Percentiles rank a stretch among this genome's conserved stretches.
Evolutionary conservation across 192 early-diverging fungal species (phyloP).

Genomic region (Linnemannia elongata): DNA sequence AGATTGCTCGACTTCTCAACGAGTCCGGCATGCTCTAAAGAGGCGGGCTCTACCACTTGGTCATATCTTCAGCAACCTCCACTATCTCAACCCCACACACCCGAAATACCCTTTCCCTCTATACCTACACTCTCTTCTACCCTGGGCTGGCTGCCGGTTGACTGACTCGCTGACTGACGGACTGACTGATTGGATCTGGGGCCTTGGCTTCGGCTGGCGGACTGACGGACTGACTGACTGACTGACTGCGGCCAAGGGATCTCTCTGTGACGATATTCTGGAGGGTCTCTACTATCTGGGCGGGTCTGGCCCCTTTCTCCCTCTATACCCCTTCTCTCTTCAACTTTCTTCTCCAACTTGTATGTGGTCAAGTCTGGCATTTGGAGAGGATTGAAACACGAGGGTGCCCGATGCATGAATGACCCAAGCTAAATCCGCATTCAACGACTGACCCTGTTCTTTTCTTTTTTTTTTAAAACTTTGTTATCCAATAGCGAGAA

Average conservation of each 20-base stretch:
- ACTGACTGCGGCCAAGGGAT: neutral
- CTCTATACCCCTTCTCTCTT: neutral
- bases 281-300: neutral
- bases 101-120: neutral
- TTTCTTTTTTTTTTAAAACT: neutral
- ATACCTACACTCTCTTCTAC: neutral
- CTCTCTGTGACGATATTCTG: neutral
- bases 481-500: constrained; percentile 27
- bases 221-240: neutral
- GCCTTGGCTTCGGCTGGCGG: neutral
- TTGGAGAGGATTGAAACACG: neutral
- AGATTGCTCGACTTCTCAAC: constrained; percentile 77
- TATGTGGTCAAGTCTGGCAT: constrained; percentile 2
- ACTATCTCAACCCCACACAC: neutral
- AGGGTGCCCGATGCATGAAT: neutral
- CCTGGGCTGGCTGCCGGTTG: neutral
- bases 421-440: too few relatives aligned
- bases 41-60: neutral
- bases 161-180: neutral
- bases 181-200: neutral
- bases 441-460: neutral
- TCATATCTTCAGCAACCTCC: neutral
- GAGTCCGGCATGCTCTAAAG: constrained; percentile 82
- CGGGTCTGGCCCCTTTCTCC: neutral
- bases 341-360: neutral